Evolutionary conservation across 768 basidiomycete genomes (phyloP).

Genomic region (Dioszegia crocea): DNA sequence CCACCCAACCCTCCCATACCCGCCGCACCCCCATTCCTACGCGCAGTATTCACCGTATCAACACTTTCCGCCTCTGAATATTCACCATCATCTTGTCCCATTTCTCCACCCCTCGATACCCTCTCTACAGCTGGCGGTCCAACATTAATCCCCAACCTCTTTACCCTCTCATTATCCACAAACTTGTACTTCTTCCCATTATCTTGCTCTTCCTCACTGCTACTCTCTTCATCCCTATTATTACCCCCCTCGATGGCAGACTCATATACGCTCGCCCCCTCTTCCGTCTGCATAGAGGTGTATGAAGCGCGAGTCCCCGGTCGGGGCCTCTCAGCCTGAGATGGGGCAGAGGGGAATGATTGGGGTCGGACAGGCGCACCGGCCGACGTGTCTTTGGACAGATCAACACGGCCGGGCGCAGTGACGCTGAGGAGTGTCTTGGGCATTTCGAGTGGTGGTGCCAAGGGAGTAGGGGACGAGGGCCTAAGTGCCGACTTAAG

Average conservation of each 20-base stretch:
- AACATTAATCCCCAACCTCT: constrained; percentile 21
- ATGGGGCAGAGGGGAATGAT: constrained; percentile 10
- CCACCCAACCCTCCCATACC: no score
- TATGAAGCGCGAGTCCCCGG: constrained; percentile 27
- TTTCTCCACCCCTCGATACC: not conserved
- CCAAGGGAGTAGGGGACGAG: constrained; percentile 29
- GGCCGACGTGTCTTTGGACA: constrained; percentile 17
- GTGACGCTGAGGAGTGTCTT: constrained; percentile 37
- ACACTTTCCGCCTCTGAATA: constrained; percentile 12
- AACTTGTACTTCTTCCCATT: constrained; percentile 27
- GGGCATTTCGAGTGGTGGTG: constrained; percentile 19
- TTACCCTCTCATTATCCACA: constrained; percentile 41
- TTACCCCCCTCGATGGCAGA: constrained; percentile 40
- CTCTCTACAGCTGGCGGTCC: constrained; percentile 16
- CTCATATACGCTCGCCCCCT: constrained; percentile 42
- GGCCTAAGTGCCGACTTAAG: constrained; percentile 46
- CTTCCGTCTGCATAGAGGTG: constrained; percentile 28
- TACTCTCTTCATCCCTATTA: constrained; percentile 12
- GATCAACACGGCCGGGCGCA: constrained; percentile 44
- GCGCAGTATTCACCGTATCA: constrained; percentile 9
- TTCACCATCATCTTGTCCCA: constrained; percentile 1
- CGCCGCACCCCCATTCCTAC: constrained; percentile 4
- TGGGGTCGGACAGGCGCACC: constrained; percentile 8
- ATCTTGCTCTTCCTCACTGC: constrained; percentile 26
- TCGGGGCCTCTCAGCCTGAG: constrained; percentile 12